These are phyloP conservation scores for Vachellia collinsii DNA, from an alignment of 306 rosid genomes.

Conservation along the genomic window DNA sequence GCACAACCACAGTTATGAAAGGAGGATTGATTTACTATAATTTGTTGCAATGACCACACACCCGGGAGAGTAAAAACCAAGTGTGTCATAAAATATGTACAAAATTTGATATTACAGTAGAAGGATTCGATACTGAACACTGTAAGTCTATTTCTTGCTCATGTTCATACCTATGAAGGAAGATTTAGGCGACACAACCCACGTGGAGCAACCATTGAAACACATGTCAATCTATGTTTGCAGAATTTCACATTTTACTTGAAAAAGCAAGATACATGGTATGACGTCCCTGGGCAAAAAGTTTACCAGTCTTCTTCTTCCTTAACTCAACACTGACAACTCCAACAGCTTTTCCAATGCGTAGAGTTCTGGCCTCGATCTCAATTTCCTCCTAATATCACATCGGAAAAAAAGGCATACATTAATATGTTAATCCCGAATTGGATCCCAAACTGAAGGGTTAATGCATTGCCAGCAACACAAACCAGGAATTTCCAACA, in stretches of 20 bases:
- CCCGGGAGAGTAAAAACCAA: too few species aligned
- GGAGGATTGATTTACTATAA: too few species aligned
- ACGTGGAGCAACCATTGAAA: not conserved
- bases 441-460: not conserved
- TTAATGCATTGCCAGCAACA: not conserved
- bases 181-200: not conserved
- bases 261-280: slow-evolving; percentile 54
- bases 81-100: not conserved
- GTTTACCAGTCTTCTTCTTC: slow-evolving; percentile 55
- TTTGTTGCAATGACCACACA: too few species aligned
- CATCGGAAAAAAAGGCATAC: not conserved
- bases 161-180: not conserved
- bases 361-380: slow-evolving; percentile 51
- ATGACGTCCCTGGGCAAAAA: slow-evolving; percentile 68
- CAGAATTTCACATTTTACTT: slow-evolving; percentile 48
- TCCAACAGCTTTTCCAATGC: slow-evolving; percentile 54
- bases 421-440: not conserved
- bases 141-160: not conserved
- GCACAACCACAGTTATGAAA: too few species aligned
- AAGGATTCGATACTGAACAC: not conserved
- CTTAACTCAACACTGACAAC: slow-evolving; percentile 61
- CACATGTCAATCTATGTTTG: not conserved
- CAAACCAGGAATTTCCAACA: not conserved
- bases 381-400: slow-evolving; percentile 57
- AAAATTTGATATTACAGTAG: not conserved